Base-by-base conservation (phyloP, 225 moss, liverwort and hornwort genomes). In the Straminergon stramineum region DNA sequence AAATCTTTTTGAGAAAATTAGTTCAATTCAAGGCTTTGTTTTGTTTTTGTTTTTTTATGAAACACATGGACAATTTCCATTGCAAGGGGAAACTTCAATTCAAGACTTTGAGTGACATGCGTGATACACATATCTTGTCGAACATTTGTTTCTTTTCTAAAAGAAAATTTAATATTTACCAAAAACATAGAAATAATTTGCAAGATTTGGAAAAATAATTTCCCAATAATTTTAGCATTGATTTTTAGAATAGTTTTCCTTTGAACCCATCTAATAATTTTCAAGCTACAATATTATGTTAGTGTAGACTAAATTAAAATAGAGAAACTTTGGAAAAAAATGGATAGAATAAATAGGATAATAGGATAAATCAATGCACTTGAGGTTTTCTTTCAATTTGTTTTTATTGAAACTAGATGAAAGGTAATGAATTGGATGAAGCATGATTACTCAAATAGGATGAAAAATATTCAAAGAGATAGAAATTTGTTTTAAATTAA, bases 391-490 rank as follows among this genome's bases (percentile, higher is more conserved):
- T 2, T 75, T 20, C 13, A 32, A 31, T 19, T 48, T 30, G 31
- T 11, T 18, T 1, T 51, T 7, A 2, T 11, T 32, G 4, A 51
- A 75, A 51, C 4, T 31, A 32, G 18, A 75, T 75, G 31, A 48
- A 74, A 75, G 51, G 20, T 51, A 13, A 19, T 0, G 0, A 52
- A 52, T 52, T 13, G 13, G 34, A 52, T 77, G 21, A 77, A 28
- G 6, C 9, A 28, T n/a, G n/a, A n/a, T 74, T 10, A 74, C 0
- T 30, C 6, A 30, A 30, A 45, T 5, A 30, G 4, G 45, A 45
- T 28, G 6, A 30, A 75, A 18, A 26, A 11, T 10, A 48, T 0
- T 53, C 9, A 1, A 53, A 23, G 0, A 15, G 0, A 55, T 77
- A 35, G 14, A 53, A 22, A 53, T 22, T 77, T 48, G 48, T 48